phyloP scores from a whole-genome alignment of 805 yeast genomes.

The Nakazawaea ishiwadae region DNA sequence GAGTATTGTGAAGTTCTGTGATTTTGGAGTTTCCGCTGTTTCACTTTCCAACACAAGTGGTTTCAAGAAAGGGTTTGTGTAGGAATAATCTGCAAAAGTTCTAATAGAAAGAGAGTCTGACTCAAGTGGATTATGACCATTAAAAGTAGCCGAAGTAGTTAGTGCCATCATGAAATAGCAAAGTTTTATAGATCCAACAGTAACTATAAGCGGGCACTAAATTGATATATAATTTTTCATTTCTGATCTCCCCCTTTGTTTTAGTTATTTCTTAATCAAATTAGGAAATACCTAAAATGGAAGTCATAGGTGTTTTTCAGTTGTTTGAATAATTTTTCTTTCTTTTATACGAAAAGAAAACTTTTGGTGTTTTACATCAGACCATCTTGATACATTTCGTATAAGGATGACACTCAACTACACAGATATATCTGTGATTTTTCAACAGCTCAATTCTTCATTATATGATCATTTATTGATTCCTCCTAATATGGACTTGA shows the following conservation, averaged over 20 bases:
- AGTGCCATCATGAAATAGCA: neutral
- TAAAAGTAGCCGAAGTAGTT: neutral
- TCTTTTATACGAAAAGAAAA: neutral
- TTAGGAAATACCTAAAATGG: neutral
- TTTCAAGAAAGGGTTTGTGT: neutral
- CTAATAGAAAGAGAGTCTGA: neutral
- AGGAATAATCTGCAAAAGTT: too few relatives aligned
- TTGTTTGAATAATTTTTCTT: too few relatives aligned
- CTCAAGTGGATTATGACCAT: too few relatives aligned
- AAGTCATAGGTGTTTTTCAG: neutral
- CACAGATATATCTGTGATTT: constrained; percentile 1
- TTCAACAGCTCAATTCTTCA: constrained; percentile 9
- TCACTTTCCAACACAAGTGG: neutral
- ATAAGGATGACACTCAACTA: constrained; percentile 8
- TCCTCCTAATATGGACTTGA: constrained; percentile 7
- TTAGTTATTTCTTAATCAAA: too few relatives aligned
- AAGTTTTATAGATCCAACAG: too few relatives aligned
- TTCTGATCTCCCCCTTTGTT: too few relatives aligned
- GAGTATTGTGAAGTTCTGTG: too few relatives aligned
- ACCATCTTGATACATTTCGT: neutral
- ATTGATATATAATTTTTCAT: too few relatives aligned
- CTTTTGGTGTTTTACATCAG: neutral
- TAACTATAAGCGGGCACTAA: too few relatives aligned
- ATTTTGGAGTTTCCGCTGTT: neutral
- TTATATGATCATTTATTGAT: constrained; percentile 4